Conservation (phyloP, 2,329 filamentous ascomycete species). For the Scedosporium aurantiacum region DNA sequence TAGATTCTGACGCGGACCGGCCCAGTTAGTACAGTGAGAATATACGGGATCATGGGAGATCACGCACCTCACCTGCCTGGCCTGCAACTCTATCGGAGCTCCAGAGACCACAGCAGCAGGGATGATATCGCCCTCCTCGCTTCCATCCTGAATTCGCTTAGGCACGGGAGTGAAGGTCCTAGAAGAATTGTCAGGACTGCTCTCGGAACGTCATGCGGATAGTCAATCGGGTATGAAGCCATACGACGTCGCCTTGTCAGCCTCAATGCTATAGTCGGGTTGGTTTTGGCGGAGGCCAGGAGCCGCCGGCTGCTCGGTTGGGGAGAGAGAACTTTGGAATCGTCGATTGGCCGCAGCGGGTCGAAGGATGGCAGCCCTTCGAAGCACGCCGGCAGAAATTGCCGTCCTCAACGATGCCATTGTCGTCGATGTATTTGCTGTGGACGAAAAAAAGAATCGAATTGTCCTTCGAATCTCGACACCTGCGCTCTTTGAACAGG, state of each 20-base stretch:
- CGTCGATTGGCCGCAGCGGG: constrained; percentile 32
- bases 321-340: constrained; percentile 41
- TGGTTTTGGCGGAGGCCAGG: constrained; percentile 44
- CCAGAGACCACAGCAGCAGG: constrained; percentile 83
- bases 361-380: constrained; percentile 27
- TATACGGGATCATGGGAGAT: background rate
- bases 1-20: constrained; percentile 58
- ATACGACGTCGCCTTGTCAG: constrained; percentile 88
- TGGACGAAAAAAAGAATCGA: background rate
- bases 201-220: background rate
- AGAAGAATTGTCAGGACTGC: constrained; percentile 6
- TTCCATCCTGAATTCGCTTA: constrained; percentile 81
- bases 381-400: constrained; percentile 40
- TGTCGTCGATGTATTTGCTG: constrained; percentile 16
- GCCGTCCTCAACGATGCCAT: constrained; percentile 59
- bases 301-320: constrained; percentile 24
- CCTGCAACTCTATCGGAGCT: constrained; percentile 87
- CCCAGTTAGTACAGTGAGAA: constrained; percentile 7
- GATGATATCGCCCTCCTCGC: constrained; percentile 63
- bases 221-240: constrained; percentile 7
- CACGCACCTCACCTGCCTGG: constrained; percentile 78
- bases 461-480: background rate
- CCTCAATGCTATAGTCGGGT: constrained; percentile 68
- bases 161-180: constrained; percentile 88
- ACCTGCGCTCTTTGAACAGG: background rate